Conservation (phyloP, 2,329 filamentous ascomycete species). For the Penicillium sclerotigenum region DNA sequence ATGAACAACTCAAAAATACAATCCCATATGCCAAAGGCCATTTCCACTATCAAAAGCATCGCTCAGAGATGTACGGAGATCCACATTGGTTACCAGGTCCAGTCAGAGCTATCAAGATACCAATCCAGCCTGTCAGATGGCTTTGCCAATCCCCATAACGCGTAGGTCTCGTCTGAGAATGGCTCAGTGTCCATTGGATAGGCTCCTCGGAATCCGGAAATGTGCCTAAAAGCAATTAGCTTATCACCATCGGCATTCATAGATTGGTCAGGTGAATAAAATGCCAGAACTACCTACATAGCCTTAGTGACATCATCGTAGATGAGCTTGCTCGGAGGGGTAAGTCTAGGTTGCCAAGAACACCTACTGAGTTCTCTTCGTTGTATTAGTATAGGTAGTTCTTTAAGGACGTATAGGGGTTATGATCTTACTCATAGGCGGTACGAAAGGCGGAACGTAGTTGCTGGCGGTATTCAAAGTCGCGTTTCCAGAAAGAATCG, state of each 20-base stretch:
- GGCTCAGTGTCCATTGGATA: neutral
- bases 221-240: neutral
- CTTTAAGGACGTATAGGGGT: neutral
- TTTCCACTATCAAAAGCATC: neutral
- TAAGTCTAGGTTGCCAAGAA: neutral
- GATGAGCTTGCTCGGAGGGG: neutral
- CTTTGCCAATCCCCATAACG: neutral
- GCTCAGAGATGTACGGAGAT: neutral
- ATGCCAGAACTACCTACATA: neutral
- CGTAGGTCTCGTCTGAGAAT: neutral
- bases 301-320: neutral
- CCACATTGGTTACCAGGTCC: neutral
- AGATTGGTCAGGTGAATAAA: neutral
- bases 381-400: neutral
- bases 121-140: neutral
- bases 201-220: neutral
- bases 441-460: neutral
- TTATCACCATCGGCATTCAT: neutral
- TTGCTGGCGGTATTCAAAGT: neutral
- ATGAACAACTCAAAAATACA: neutral
- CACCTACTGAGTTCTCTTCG: neutral
- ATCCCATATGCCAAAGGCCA: neutral
- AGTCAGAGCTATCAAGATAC: neutral
- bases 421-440: neutral
- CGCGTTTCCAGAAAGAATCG: neutral